A percentile compares a stretch with the other conserved stretches of the same genome.
Evolutionary conservation across 345 rosid genomes (phyloP).

Genomic region (Camelina laxa): DNA sequence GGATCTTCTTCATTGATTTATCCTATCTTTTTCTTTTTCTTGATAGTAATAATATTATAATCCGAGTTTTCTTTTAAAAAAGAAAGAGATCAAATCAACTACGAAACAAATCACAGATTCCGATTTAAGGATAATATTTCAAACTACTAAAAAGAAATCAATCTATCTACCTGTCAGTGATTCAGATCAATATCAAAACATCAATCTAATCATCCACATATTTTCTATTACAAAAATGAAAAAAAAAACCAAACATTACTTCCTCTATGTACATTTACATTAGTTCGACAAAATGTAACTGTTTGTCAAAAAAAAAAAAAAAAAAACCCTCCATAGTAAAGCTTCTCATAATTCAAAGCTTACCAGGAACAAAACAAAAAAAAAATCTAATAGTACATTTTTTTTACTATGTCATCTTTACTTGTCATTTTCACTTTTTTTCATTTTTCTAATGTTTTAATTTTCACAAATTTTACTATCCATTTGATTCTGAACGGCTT

Average conservation of each 20-base stretch:
- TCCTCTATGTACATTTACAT: slow-evolving; percentile 37
- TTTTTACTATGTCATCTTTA: slow-evolving; percentile 17
- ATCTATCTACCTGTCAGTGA: slow-evolving; percentile 34
- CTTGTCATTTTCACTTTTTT: slow-evolving; percentile 1
- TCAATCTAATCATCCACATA: slow-evolving; percentile 35
- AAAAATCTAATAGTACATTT: not conserved
- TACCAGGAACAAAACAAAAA: slow-evolving; percentile 10
- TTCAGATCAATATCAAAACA: slow-evolving; percentile 32
- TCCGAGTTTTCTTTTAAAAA: not conserved
- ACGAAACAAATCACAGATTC: slow-evolving; percentile 26
- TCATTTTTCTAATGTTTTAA: not conserved
- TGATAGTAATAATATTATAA: not conserved
- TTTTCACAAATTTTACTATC: slow-evolving; percentile 82
- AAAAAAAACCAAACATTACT: slow-evolving; percentile 14
- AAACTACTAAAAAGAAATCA: slow-evolving; percentile 10
- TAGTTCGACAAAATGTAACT: slow-evolving; percentile 12
- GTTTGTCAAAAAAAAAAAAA: not conserved
- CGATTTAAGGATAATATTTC: slow-evolving; percentile 22
- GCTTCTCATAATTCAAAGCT: slow-evolving; percentile 38
- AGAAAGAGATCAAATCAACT: slow-evolving; percentile 24
- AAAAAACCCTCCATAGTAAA: slow-evolving; percentile 25
- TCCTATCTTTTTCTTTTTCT: not conserved
- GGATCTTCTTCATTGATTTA: slow-evolving; percentile 21
- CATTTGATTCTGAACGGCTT: slow-evolving; percentile 87
- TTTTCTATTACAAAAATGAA: not conserved